Conservation (phyloP, 2,329 filamentous ascomycete species). For the Dothidotthia symphoricarpi region DNA sequence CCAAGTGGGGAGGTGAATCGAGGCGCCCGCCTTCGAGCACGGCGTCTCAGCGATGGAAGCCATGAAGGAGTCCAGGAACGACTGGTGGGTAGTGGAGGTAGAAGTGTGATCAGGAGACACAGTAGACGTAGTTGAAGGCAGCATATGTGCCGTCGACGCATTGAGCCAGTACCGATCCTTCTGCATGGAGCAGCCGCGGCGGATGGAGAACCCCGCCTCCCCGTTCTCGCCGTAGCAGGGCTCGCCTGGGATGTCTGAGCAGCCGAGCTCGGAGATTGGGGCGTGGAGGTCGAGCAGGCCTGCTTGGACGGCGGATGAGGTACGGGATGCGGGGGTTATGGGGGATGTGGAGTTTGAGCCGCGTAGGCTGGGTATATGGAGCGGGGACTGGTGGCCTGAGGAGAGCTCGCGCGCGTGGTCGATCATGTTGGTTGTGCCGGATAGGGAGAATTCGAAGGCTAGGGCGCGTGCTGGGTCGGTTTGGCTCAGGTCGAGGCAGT, state of each 20-base stretch:
- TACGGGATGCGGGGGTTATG: constrained; percentile 15
- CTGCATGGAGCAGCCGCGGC: constrained; percentile 3
- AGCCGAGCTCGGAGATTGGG: constrained; percentile 22
- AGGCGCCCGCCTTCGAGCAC: no score
- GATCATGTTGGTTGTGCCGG: constrained; percentile 22
- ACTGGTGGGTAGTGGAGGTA: no score
- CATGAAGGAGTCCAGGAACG: no score
- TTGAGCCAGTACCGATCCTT: constrained; percentile 14
- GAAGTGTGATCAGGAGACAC: no score
- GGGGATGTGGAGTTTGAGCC: constrained; percentile 16
- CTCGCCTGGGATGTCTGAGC: constrained; percentile 10
- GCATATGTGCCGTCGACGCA: constrained; percentile 3
- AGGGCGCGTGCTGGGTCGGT: constrained; percentile 15
- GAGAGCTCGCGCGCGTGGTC: constrained; percentile 13
- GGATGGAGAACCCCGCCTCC: constrained; percentile 16
- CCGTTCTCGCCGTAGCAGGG: constrained; percentile 26
- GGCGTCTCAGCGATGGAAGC: constrained; percentile 13
- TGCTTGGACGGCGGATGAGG: constrained; percentile 11
- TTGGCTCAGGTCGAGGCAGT: constrained; percentile 7
- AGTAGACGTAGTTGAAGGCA: no score
- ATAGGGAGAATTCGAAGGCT: constrained; percentile 28
- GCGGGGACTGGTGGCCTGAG: constrained; percentile 15
- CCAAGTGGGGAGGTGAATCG: constrained; percentile 31
- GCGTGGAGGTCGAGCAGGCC: constrained; percentile 9
- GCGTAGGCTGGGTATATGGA: constrained; percentile 16